Conservation (phyloP, 495 filamentous ascomycete species). For the Tuber brumale region DNA sequence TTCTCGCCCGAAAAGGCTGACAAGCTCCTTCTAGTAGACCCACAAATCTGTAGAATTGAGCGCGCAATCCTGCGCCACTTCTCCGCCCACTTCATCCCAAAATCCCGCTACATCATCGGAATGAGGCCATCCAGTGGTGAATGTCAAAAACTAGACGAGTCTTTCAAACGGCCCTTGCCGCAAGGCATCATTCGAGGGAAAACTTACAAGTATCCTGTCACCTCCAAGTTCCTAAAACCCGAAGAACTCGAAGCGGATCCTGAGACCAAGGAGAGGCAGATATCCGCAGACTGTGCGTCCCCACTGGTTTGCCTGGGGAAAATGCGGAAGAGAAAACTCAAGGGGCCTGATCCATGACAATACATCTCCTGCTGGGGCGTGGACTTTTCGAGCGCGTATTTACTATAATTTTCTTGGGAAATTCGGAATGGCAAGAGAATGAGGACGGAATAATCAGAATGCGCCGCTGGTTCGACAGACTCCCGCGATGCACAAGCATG, state of each 20-base stretch:
- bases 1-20: too few species aligned
- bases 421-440: constrained; percentile 80
- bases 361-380: constrained; percentile 71
- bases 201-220: constrained; percentile 68
- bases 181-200: constrained; percentile 90
- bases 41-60: too few species aligned
- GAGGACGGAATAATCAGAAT: constrained; percentile 74
- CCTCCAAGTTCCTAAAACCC: constrained; percentile 68
- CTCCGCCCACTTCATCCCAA: constrained; percentile 49
- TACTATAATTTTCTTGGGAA: constrained; percentile 78
- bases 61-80: too few species aligned
- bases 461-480: constrained; percentile 65
- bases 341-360: constrained; percentile 69
- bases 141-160: constrained; percentile 50
- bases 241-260: constrained; percentile 58
- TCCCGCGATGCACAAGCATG: constrained; percentile 11
- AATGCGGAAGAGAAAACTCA: constrained; percentile 90
- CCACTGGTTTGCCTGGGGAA: constrained; percentile 70
- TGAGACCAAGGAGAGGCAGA: neutral
- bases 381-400: constrained; percentile 75
- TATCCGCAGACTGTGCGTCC: constrained; percentile 41
- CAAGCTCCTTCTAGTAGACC: too few species aligned
- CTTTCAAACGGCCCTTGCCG: constrained; percentile 71
- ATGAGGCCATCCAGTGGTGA: constrained; percentile 49
- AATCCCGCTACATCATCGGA: constrained; percentile 52